Evolutionary conservation across 1,284 basidiomycete species (phyloP).

Genomic region (Xanthoconium separans): DNA sequence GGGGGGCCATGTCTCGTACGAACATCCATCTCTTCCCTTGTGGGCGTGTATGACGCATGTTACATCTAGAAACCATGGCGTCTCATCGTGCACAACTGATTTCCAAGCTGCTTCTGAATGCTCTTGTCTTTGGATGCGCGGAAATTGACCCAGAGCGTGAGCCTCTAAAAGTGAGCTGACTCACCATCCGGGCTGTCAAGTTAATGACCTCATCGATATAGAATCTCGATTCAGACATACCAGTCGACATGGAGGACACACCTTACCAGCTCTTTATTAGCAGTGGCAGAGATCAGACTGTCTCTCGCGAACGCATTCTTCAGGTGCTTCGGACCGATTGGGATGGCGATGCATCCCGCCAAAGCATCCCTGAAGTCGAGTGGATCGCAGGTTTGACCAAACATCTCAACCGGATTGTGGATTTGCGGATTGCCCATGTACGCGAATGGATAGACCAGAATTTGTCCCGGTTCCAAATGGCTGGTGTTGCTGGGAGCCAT

Average conservation of each 20-base stretch:
- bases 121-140: constrained; percentile 44
- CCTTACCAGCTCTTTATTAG: constrained; percentile 38
- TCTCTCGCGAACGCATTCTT: constrained; percentile 34
- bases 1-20: constrained; percentile 61
- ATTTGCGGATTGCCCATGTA: constrained; percentile 45
- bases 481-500: constrained; percentile 21
- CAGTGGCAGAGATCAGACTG: constrained; percentile 14
- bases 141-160: constrained; percentile 48
- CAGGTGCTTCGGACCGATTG: constrained; percentile 34
- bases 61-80: constrained; percentile 50
- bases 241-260: constrained; percentile 39
- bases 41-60: not conserved
- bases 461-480: constrained; percentile 43
- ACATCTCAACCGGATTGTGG: constrained; percentile 40
- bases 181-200: accelerated
- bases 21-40: not conserved
- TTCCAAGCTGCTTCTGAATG: constrained; percentile 40
- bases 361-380: constrained; percentile 34
- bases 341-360: constrained; percentile 32
- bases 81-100: constrained; percentile 52
- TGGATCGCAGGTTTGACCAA: constrained; percentile 41
- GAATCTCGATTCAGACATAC: constrained; percentile 50
- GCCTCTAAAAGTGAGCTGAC: constrained; percentile 44
- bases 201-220: constrained; percentile 15
- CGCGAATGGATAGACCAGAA: constrained; percentile 51